Evolutionary conservation across 2,329 filamentous ascomycete genomes (phyloP).

Genomic region (Phialocephala sp.): DNA sequence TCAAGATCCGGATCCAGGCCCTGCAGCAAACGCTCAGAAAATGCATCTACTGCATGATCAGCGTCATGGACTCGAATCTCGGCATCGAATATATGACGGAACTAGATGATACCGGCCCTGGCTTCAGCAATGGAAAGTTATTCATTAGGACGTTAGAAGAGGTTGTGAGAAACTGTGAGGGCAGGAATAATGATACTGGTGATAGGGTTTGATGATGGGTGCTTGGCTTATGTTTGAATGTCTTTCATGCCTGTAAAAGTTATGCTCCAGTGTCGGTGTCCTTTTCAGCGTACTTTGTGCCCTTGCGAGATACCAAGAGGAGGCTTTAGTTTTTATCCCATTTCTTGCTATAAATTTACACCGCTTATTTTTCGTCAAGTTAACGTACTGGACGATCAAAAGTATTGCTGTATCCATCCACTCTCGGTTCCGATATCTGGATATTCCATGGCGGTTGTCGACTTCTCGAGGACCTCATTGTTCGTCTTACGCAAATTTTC

Average conservation of each 20-base stretch:
- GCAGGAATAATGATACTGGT: not conserved
- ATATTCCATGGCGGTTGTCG: no score
- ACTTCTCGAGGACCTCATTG: no score
- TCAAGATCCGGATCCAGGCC: not conserved
- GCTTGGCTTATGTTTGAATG: not conserved
- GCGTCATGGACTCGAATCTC: slow-evolving; percentile 9
- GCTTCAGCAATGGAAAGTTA: not conserved
- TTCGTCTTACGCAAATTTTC: no score
- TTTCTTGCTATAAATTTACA: not conserved
- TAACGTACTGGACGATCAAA: not conserved
- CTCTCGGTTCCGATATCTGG: no score
- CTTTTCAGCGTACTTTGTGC: not conserved
- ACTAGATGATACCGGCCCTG: not conserved
- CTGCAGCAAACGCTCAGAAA: slow-evolving; percentile 3
- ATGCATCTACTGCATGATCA: not conserved
- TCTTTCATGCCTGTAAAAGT: slow-evolving; percentile 5
- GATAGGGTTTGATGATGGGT: not conserved
- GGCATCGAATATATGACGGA: not conserved
- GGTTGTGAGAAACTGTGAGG: slow-evolving; percentile 13
- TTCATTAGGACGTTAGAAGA: slow-evolving; percentile 12
- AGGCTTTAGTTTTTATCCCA: not conserved
- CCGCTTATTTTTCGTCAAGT: not conserved
- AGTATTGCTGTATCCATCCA: not conserved
- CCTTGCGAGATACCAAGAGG: slow-evolving; percentile 5
- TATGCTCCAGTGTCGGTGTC: not conserved